Evolutionary conservation across 371 early-diverging fungal genomes (phyloP), one percentile per base, ranked within the genome.

Genomic region (Mortierella sp.): DNA sequence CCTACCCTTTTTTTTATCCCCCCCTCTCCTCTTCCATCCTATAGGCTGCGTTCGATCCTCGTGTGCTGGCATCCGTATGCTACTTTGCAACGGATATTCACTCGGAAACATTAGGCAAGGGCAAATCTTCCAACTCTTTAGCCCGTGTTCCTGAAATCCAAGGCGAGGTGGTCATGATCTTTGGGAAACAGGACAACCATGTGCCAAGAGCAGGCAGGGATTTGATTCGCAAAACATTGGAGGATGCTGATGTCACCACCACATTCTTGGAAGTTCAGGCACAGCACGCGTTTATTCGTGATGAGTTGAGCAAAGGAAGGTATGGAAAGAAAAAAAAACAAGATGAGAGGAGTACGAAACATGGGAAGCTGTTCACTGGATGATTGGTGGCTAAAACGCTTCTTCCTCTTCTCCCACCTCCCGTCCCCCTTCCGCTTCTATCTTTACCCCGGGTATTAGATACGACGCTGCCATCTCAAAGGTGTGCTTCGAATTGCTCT

Each of bases 51-150:
- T 82, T 87, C 48, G 87, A 87, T 53, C 72, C 69, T 10, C 69
- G 87, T 9, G 84, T 87, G 7, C 54, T 65, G 27, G 83, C 84
- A 2, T 61, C 74, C 21, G 83, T 84, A 12, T 84, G 87, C 60
- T 84, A 81, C 69, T 83, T 85, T 66, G 84, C 85, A 7, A 87
- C 87, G 3, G 87, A 87, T 63, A 85, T 87, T 45, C 87, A 87
- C 54, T 58, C 71, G 6, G 73, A 67, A 49, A 82, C 85, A 0
- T 62, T 87, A 27, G 83, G 82, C 39, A 71, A 72, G 59, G 78
- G 76, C 52, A 81, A 81, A 34, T 45, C 67, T 9, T 70, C 66
- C 12, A 72, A 84, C 71, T 82, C 83, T 21, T 70, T 87, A 53
- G 64, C 51, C 2, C 70, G 83, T 7, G 59, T 63, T 31, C 72